Percentiles rank a stretch among this genome's conserved stretches.
phyloP scores from a whole-genome alignment of 192 early-diverging fungal species.

The Coemansia pectinata region DNA sequence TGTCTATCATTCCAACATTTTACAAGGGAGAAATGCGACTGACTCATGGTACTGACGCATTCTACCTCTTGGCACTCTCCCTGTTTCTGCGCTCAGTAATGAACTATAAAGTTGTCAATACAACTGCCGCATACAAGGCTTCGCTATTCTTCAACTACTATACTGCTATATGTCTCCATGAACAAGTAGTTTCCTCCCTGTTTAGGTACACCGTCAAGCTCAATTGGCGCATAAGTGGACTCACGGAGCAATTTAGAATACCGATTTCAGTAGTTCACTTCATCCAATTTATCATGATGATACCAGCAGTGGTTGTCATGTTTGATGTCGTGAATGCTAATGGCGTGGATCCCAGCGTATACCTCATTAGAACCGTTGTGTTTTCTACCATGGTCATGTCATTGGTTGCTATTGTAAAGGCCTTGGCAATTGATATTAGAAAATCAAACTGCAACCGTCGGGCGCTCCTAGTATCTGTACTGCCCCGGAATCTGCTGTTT shows the following conservation, averaged over 20 bases:
- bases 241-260: background rate
- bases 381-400: background rate
- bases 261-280: background rate
- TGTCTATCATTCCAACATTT: background rate
- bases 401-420: background rate
- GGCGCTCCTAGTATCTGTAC: background rate
- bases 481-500: slow-evolving; percentile 1
- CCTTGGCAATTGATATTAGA: background rate
- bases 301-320: background rate
- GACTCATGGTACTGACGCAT: background rate
- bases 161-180: background rate
- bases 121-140: slow-evolving; percentile 24
- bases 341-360: background rate
- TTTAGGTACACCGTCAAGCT: background rate
- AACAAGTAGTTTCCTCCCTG: background rate
- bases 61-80: slow-evolving; percentile 13
- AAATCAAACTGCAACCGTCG: background rate
- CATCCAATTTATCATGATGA: background rate
- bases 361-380: background rate
- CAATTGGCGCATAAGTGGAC: background rate
- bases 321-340: background rate
- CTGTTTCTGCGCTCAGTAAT: slow-evolving; percentile 32
- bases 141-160: slow-evolving; percentile 34
- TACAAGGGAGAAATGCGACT: slow-evolving; percentile 2
- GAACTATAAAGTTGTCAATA: slow-evolving; percentile 13